Conservation (phyloP, 176 grass and related monocot genomes). For the Avena eriantha region DNA sequence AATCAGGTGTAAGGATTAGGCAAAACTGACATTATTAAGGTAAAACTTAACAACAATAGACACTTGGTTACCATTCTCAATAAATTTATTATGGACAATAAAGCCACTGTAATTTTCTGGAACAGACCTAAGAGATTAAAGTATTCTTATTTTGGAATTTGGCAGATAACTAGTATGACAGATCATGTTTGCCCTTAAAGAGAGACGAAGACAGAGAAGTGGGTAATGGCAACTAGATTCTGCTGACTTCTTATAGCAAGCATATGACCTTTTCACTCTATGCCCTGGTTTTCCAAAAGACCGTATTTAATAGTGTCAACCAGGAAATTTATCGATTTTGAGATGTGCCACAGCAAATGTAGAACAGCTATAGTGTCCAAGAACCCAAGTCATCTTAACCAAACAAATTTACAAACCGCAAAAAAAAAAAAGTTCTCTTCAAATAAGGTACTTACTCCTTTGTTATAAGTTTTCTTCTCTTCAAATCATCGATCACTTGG, state of each 20-base stretch:
- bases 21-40: neutral
- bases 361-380: neutral
- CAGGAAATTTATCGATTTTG: neutral
- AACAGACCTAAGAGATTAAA: neutral
- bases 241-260: neutral
- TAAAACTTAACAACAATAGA: no score
- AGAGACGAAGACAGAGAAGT: neutral
- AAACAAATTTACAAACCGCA: constrained; percentile 2
- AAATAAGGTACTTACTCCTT: constrained; percentile 68
- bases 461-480: constrained; percentile 80
- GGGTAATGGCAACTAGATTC: neutral
- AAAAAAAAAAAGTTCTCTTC: constrained; percentile 34
- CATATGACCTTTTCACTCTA: neutral
- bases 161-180: neutral
- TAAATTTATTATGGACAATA: neutral
- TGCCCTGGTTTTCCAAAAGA: neutral
- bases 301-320: neutral
- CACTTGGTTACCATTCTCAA: no score
- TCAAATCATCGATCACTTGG: constrained; percentile 63
- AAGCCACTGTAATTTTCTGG: neutral
- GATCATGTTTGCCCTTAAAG: neutral
- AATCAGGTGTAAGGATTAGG: constrained; percentile 34
- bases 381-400: neutral
- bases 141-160: neutral
- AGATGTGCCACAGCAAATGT: neutral